Conservation (phyloP, 495 filamentous ascomycete species). For the Podospora australis region DNA sequence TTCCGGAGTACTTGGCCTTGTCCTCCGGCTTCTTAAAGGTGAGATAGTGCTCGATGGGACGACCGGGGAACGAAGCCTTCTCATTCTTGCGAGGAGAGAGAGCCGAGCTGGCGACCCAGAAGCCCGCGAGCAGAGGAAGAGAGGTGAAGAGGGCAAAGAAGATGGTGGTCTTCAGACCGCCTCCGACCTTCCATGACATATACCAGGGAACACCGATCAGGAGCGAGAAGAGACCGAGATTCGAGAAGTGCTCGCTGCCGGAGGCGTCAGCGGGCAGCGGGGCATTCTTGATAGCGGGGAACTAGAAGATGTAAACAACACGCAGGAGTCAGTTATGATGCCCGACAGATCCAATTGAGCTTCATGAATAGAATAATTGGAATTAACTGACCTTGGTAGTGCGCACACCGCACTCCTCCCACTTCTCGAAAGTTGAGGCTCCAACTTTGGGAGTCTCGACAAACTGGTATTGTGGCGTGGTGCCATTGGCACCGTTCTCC, state of each 20-base stretch:
- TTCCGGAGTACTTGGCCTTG: constrained; percentile 63
- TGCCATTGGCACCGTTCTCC: constrained; percentile 36
- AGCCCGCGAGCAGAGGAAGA: constrained; percentile 61
- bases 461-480: constrained; percentile 61
- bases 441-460: constrained; percentile 68
- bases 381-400: constrained; percentile 59
- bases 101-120: constrained; percentile 63
- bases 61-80: constrained; percentile 69
- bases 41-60: constrained; percentile 77
- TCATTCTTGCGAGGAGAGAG: constrained; percentile 70
- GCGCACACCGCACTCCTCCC: constrained; percentile 64
- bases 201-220: constrained; percentile 58
- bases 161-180: constrained; percentile 63
- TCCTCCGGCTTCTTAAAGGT: constrained; percentile 74
- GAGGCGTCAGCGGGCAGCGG: constrained; percentile 72
- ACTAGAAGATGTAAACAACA: constrained; percentile 39
- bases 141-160: constrained; percentile 62
- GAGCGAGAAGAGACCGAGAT: constrained; percentile 51
- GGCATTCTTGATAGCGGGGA: constrained; percentile 70
- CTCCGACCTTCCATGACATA: constrained; percentile 60
- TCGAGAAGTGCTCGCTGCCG: constrained; percentile 65
- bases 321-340: constrained; percentile 3
- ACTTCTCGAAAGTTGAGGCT: constrained; percentile 48
- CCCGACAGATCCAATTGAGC: not conserved
- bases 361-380: not conserved